Conservation (phyloP, 2,329 filamentous ascomycete genomes). For the Penicillium glabrum region DNA sequence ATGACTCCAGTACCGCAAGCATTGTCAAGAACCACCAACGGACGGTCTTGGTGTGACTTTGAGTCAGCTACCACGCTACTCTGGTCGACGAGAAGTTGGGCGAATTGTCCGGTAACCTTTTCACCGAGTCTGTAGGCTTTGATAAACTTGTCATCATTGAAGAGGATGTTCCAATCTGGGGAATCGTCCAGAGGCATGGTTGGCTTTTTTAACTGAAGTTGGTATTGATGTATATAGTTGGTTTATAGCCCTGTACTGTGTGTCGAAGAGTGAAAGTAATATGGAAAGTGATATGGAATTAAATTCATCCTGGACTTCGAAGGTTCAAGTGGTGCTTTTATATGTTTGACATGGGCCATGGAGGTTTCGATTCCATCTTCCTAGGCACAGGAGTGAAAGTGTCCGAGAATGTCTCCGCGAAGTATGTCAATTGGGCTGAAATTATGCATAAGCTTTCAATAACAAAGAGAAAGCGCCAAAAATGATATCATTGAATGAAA, state of each 20-base stretch:
- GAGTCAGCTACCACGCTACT: constrained; percentile 22
- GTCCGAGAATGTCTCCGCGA: constrained; percentile 23
- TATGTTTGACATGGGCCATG: neutral
- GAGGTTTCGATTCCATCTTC: neutral
- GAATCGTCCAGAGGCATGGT: neutral
- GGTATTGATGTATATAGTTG: neutral
- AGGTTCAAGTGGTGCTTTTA: neutral
- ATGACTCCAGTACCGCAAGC: constrained; percentile 56
- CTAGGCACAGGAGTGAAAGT: constrained; percentile 4
- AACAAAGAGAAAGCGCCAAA: neutral
- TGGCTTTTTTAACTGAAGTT: neutral
- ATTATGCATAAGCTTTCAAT: neutral
- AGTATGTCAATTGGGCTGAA: neutral
- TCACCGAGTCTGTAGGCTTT: constrained; percentile 30
- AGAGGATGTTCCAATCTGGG: constrained; percentile 2
- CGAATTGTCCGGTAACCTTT: constrained; percentile 31
- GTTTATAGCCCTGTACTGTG: neutral
- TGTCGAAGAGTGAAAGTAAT: neutral
- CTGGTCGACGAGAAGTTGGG: constrained; percentile 28
- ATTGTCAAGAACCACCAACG: constrained; percentile 49
- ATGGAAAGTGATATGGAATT: neutral
- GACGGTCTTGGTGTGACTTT: constrained; percentile 12
- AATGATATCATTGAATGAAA: neutral
- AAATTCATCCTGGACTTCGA: too few species aligned
- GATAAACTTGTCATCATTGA: constrained; percentile 23